Evolutionary conservation across 768 basidiomycete species (phyloP).

Genomic region (Amylocystis lapponica): DNA sequence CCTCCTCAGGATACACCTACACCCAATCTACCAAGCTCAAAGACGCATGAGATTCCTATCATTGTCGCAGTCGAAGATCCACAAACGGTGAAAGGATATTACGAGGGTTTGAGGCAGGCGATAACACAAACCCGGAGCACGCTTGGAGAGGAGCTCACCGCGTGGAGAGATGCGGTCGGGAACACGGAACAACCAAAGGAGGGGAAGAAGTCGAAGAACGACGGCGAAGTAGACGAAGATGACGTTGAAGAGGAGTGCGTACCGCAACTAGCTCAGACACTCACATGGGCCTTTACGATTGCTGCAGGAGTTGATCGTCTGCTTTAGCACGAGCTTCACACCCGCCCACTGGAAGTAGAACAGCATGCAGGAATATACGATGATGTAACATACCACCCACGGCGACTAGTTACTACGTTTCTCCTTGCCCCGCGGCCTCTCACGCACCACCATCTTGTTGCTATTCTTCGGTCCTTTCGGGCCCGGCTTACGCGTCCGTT

Average conservation of each 20-base stretch:
- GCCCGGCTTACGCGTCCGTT: constrained; percentile 87
- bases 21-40: constrained; percentile 17
- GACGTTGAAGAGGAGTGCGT: constrained; percentile 35
- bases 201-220: constrained; percentile 32
- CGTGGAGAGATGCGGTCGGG: constrained; percentile 70
- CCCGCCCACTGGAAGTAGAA: too few relatives aligned
- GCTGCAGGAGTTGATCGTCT: too few relatives aligned
- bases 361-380: too few relatives aligned
- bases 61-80: constrained; percentile 6
- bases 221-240: constrained; percentile 41
- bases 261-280: too few relatives aligned
- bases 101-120: constrained; percentile 41
- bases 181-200: constrained; percentile 61
- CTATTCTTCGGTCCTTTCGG: constrained; percentile 86
- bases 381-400: not conserved
- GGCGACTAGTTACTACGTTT: constrained; percentile 25
- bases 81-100: constrained; percentile 35
- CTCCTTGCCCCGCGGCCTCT: constrained; percentile 72
- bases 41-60: constrained; percentile 21
- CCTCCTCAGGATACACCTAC: constrained; percentile 30
- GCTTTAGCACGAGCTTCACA: too few relatives aligned
- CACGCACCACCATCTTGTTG: constrained; percentile 85
- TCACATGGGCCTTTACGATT: too few relatives aligned
- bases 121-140: constrained; percentile 47
- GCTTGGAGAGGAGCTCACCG: constrained; percentile 64